phyloP scores from a whole-genome alignment of 2,329 filamentous ascomycete species.

The Chalaropsis thielavioides region DNA sequence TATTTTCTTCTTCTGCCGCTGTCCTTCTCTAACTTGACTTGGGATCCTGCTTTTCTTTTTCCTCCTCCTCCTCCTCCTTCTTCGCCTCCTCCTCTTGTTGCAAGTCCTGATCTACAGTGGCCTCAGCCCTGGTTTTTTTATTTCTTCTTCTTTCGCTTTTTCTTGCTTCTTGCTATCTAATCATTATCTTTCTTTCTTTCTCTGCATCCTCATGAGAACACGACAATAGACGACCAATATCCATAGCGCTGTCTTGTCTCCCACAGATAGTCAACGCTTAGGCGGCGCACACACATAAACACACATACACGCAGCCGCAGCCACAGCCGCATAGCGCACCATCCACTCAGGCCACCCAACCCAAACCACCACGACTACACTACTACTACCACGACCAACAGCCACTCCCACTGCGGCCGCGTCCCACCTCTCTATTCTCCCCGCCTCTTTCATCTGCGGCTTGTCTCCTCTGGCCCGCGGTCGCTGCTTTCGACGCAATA shows the following conservation, averaged over 20 bases:
- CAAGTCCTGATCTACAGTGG: constrained; percentile 7
- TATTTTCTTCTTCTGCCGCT: not conserved
- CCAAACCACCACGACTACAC: not conserved
- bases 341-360: not conserved
- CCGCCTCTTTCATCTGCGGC: not conserved
- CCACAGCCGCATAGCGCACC: too few relatives aligned
- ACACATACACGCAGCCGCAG: not conserved
- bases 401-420: not conserved
- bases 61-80: not conserved
- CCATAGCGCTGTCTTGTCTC: too few relatives aligned
- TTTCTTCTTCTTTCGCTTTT: not conserved
- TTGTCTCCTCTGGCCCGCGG: not conserved
- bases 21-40: not conserved
- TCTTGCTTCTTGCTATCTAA: not conserved
- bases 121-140: constrained; percentile 7
- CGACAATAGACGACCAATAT: not conserved
- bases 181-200: constrained; percentile 2
- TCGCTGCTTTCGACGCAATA: not conserved
- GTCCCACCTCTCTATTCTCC: not conserved
- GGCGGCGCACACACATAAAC: not conserved
- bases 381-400: constrained; percentile 20
- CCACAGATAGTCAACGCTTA: not conserved
- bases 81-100: not conserved
- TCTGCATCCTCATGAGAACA: constrained; percentile 1
- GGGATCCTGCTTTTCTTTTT: not conserved